Evolutionary conservation across 306 rosid species (phyloP).

Genomic region (Prunus armeniaca): DNA sequence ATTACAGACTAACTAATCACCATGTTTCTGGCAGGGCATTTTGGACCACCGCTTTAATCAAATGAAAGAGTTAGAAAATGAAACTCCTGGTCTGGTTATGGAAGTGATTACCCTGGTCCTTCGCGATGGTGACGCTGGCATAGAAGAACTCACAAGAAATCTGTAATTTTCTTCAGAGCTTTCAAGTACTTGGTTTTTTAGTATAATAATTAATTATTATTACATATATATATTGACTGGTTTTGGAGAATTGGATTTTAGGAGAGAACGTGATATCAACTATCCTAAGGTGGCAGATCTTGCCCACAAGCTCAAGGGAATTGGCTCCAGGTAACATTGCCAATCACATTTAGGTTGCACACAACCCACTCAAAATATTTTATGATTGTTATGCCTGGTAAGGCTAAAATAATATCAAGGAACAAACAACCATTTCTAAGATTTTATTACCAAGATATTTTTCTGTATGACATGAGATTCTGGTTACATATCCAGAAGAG

Average conservation of each 20-base stretch:
- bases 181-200: neutral
- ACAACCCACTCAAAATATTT: neutral
- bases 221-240: neutral
- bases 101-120: neutral
- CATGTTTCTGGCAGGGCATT: constrained; percentile 10
- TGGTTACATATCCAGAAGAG: neutral
- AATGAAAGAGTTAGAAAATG: neutral
- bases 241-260: neutral
- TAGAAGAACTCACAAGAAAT: neutral
- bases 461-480: neutral
- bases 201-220: neutral
- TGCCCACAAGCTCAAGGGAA: neutral
- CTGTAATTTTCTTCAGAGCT: neutral
- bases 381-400: neutral
- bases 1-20: neutral
- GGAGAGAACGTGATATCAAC: neutral
- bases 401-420: neutral
- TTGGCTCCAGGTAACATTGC: neutral
- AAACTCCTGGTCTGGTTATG: neutral
- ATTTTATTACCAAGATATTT: neutral
- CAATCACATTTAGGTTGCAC: neutral
- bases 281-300: neutral
- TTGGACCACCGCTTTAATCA: neutral
- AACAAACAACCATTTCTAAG: neutral
- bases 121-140: neutral